Evolutionary conservation across 2,329 filamentous ascomycete species (phyloP).

Genomic region (Talaromyces atroroseus): DNA sequence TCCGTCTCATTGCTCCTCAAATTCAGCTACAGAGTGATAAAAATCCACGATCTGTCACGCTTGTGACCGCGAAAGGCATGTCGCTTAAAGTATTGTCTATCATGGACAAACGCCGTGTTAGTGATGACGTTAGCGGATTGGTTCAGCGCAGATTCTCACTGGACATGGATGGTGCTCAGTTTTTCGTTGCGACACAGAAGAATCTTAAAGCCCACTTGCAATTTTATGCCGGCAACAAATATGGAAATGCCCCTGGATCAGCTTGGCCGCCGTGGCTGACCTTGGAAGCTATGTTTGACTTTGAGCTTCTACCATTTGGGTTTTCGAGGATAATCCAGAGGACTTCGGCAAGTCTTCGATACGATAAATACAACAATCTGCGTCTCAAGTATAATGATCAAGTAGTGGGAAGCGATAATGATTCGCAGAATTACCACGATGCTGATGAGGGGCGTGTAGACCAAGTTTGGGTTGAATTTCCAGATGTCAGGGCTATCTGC

Average conservation of each 20-base stretch:
- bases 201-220: slow-evolving; percentile 83
- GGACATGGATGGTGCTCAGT: slow-evolving; percentile 95
- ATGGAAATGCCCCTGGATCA: slow-evolving; percentile 76
- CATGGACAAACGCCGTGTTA: slow-evolving; percentile 92
- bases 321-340: slow-evolving; percentile 96
- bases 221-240: slow-evolving; percentile 89
- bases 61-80: slow-evolving; percentile 97
- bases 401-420: slow-evolving; percentile 61
- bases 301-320: slow-evolving; percentile 87
- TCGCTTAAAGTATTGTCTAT: slow-evolving; percentile 96
- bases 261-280: slow-evolving; percentile 98
- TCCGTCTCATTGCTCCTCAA: slow-evolving; percentile 91
- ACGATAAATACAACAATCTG: slow-evolving; percentile 96
- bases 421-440: slow-evolving; percentile 36
- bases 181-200: slow-evolving; percentile 94
- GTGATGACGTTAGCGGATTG: slow-evolving; percentile 86
- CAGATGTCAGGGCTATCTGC: slow-evolving; percentile 87
- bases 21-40: slow-evolving; percentile 98
- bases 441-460: slow-evolving; percentile 75
- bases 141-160: slow-evolving; percentile 91
- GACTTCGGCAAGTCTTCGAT: slow-evolving; percentile 87
- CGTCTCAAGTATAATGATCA: slow-evolving; percentile 97
- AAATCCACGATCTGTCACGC: slow-evolving; percentile 90
- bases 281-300: slow-evolving; percentile 98
- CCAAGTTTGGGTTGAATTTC: slow-evolving; percentile 94